These are phyloP conservation scores for Cryomyces minteri DNA, from an alignment of 495 filamentous ascomycete species.

Conservation along the genomic window DNA sequence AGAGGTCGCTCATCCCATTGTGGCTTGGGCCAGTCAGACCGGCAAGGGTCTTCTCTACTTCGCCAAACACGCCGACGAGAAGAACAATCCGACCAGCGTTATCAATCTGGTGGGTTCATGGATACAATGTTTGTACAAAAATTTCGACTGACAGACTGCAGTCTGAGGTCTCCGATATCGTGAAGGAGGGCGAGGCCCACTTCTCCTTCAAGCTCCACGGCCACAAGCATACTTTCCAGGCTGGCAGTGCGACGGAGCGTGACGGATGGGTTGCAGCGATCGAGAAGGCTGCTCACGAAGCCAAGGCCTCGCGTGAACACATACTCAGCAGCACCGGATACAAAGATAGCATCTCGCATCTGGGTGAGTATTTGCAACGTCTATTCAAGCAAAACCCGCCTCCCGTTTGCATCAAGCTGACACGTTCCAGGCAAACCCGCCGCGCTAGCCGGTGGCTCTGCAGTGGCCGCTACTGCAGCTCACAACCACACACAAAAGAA, in stretches of 20 bases:
- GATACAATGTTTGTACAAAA: neutral
- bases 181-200: conserved; percentile 52
- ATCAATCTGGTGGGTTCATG: conserved; percentile 55
- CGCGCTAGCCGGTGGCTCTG: conserved; percentile 10
- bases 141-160: conserved; percentile 14
- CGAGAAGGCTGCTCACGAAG: conserved; percentile 34
- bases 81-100: conserved; percentile 58
- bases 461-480: conserved; percentile 12
- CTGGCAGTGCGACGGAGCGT: conserved; percentile 51
- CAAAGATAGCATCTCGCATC: conserved; percentile 27
- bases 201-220: conserved; percentile 70
- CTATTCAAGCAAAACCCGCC: too few species aligned
- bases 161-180: conserved; percentile 70
- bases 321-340: conserved; percentile 22
- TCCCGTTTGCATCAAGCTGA: conserved; percentile 1
- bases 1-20: conserved; percentile 56
- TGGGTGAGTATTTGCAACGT: conserved; percentile 14
- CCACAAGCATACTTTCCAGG: conserved; percentile 84
- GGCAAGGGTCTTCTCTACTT: conserved; percentile 92
- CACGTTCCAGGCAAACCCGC: conserved; percentile 19
- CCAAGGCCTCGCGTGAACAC: conserved; percentile 29
- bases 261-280: conserved; percentile 63
- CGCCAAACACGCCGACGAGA: conserved; percentile 69
- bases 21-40: conserved; percentile 78
- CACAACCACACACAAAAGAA: conserved; percentile 16